Percentiles rank a stretch among this genome's conserved stretches.
phyloP scores from a whole-genome alignment of 2,329 filamentous ascomycete species.

The Metarhizium sp. region DNA sequence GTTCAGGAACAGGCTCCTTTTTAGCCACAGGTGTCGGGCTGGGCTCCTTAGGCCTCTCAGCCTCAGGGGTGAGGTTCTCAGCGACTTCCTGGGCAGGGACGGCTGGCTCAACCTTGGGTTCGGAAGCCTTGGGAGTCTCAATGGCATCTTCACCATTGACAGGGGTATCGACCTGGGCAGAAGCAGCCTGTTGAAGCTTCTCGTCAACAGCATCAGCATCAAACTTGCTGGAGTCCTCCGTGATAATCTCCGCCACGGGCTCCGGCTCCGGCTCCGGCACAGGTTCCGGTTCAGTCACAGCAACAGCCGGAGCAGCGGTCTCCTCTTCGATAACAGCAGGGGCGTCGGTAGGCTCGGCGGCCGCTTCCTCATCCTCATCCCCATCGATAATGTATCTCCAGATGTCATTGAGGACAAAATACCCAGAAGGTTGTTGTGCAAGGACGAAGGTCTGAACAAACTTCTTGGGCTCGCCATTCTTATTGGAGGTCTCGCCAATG shows the following conservation, averaged over 20 bases:
- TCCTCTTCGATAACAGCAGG: conserved; percentile 15
- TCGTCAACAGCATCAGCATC: conserved; percentile 24
- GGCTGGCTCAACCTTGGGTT: conserved; percentile 12
- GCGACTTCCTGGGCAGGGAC: conserved; percentile 39
- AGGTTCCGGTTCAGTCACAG: conserved; percentile 1
- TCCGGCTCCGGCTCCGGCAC: conserved; percentile 22
- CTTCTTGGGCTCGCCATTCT: conserved; percentile 81
- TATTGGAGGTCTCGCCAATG: conserved; percentile 96
- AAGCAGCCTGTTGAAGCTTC: conserved; percentile 26
- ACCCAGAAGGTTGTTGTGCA: conserved; percentile 89
- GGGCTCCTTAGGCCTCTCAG: conserved; percentile 59
- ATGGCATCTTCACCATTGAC: conserved; percentile 4
- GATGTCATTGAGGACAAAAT: conserved; percentile 98
- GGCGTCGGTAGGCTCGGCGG: conserved; percentile 24
- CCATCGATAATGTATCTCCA: conserved; percentile 88
- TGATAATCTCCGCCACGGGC: conserved; percentile 40
- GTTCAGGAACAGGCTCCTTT: conserved; percentile 34
- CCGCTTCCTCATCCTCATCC: conserved; percentile 64
- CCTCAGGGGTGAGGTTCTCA: conserved; percentile 46
- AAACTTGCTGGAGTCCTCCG: conserved; percentile 25
- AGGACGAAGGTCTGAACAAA: conserved; percentile 98
- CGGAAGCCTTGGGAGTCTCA: conserved; percentile 25
- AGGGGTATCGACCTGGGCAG: not conserved
- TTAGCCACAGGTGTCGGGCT: conserved; percentile 44
- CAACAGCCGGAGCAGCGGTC: conserved; percentile 19